Evolutionary conservation across 495 filamentous ascomycete genomes (phyloP).

Genomic region (Hypoxylon fuscum): DNA sequence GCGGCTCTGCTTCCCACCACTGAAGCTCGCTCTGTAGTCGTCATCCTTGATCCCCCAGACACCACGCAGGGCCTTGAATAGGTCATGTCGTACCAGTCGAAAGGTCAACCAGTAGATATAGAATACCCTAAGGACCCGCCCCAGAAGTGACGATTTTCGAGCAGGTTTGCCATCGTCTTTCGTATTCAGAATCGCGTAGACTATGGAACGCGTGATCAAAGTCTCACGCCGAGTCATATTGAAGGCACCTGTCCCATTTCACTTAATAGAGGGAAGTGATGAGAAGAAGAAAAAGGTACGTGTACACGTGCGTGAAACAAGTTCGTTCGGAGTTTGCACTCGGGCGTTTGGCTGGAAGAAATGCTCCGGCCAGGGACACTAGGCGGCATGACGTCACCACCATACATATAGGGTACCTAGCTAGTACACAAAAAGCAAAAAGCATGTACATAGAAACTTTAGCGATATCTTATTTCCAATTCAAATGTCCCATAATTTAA

Average conservation of each 20-base stretch:
- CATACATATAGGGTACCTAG: background rate
- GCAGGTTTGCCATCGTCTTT: conserved; percentile 28
- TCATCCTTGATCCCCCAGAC: conserved; percentile 63
- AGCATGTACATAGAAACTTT: background rate
- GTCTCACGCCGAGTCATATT: conserved; percentile 37
- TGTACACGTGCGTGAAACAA: no score
- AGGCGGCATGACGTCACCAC: conserved; percentile 19
- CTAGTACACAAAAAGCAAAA: background rate
- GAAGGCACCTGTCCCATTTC: conserved; percentile 9
- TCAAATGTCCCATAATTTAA: background rate
- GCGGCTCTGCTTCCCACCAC: conserved; percentile 39
- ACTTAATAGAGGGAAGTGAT: background rate
- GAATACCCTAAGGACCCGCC: conserved; percentile 48
- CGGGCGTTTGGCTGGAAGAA: conserved; percentile 6
- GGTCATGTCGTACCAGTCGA: conserved; percentile 47
- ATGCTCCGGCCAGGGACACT: conserved; percentile 23
- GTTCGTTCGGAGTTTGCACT: no score
- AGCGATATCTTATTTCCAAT: background rate
- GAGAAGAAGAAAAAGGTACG: background rate
- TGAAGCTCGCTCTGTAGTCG: conserved; percentile 64
- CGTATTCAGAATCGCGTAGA: conserved; percentile 35
- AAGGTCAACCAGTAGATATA: conserved; percentile 50
- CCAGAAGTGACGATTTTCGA: conserved; percentile 36
- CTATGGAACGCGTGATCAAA: conserved; percentile 48
- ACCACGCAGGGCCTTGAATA: conserved; percentile 47